A percentile compares a stretch with the other conserved stretches of the same genome.
These are phyloP conservation scores for Moesziomyces sp. DNA, from an alignment of 1,284 basidiomycete genomes.

Conservation along the genomic window DNA sequence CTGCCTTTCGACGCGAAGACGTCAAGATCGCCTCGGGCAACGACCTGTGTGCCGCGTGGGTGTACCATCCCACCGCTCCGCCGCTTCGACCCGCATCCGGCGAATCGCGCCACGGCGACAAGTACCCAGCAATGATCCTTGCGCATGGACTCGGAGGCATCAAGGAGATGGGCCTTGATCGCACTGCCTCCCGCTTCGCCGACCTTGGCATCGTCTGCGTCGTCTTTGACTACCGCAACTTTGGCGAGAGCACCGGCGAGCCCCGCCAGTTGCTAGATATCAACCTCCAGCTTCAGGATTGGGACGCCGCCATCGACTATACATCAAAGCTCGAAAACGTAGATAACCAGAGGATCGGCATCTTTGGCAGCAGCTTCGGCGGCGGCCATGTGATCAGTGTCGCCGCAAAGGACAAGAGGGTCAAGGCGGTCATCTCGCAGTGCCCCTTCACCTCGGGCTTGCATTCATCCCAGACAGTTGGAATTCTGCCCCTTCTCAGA, in stretches of 20 bases:
- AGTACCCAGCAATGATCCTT: slow-evolving; percentile 44
- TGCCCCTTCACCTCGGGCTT: slow-evolving; percentile 61
- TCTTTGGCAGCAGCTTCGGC: slow-evolving; percentile 57
- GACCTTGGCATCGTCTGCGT: slow-evolving; percentile 47
- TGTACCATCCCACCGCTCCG: slow-evolving; percentile 27
- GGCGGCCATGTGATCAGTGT: slow-evolving; percentile 59
- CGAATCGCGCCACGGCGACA: not conserved
- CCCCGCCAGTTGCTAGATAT: slow-evolving; percentile 56
- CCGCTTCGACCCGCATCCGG: slow-evolving; percentile 1
- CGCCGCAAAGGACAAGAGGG: slow-evolving; percentile 41
- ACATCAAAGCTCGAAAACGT: slow-evolving; percentile 27
- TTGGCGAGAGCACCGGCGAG: slow-evolving; percentile 36
- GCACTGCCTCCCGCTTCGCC: slow-evolving; percentile 35
- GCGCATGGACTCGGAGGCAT: slow-evolving; percentile 53
- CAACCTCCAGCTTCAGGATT: slow-evolving; percentile 49
- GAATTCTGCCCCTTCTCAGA: slow-evolving; percentile 23
- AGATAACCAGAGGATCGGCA: slow-evolving; percentile 44
- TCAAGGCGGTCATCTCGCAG: slow-evolving; percentile 54
- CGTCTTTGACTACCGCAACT: slow-evolving; percentile 58
- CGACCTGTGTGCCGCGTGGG: slow-evolving; percentile 45
- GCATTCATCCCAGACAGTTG: slow-evolving; percentile 24
- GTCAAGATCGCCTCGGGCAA: slow-evolving; percentile 31
- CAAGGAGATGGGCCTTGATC: slow-evolving; percentile 55
- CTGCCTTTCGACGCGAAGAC: slow-evolving; percentile 33
- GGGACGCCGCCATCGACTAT: slow-evolving; percentile 46